A percentile compares a stretch with the other conserved stretches of the same genome.
Evolutionary conservation across 2,329 filamentous ascomycete genomes (phyloP).

Genomic region (Coniella vitis): DNA sequence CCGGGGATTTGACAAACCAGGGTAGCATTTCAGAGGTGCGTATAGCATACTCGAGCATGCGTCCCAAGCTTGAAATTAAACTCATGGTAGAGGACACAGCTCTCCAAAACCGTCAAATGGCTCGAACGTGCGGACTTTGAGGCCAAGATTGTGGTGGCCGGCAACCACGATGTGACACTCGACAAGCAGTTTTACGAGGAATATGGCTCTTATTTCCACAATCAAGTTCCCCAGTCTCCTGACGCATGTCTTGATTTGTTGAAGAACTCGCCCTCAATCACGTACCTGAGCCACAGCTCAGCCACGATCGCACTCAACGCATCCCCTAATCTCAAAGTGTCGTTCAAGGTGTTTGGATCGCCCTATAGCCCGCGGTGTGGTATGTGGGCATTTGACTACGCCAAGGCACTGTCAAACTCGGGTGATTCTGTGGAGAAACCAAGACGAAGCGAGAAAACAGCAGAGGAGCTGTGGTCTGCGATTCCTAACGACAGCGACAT

Average conservation of each 20-base stretch:
- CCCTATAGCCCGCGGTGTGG: conserved; percentile 54
- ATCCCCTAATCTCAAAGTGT: conserved; percentile 48
- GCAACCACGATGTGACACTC: conserved; percentile 70
- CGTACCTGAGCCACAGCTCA: conserved; percentile 57
- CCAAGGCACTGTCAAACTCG: conserved; percentile 11
- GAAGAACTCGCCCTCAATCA: conserved; percentile 46
- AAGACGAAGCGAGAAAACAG: conserved; percentile 2
- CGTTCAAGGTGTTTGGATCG: conserved; percentile 64
- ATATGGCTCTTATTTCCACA: conserved; percentile 49
- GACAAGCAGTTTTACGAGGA: conserved; percentile 55
- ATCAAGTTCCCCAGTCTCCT: conserved; percentile 46
- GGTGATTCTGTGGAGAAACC: not conserved
- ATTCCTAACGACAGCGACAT: conserved; percentile 59
- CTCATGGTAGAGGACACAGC: conserved; percentile 22
- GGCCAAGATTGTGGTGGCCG: conserved; percentile 63
- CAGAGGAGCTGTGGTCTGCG: conserved; percentile 45
- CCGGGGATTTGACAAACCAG: conserved; percentile 70
- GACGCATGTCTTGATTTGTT: conserved; percentile 49
- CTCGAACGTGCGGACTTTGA: conserved; percentile 61
- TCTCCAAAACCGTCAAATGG: conserved; percentile 59
- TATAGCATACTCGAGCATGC: not conserved
- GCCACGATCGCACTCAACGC: conserved; percentile 47
- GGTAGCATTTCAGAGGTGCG: conserved; percentile 50
- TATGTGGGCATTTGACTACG: conserved; percentile 64
- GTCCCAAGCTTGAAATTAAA: not conserved